A percentile compares a stretch with the other conserved stretches of the same genome.
These are phyloP conservation scores for Quercus dentata DNA, from an alignment of 306 rosid species.

Conservation along the genomic window DNA sequence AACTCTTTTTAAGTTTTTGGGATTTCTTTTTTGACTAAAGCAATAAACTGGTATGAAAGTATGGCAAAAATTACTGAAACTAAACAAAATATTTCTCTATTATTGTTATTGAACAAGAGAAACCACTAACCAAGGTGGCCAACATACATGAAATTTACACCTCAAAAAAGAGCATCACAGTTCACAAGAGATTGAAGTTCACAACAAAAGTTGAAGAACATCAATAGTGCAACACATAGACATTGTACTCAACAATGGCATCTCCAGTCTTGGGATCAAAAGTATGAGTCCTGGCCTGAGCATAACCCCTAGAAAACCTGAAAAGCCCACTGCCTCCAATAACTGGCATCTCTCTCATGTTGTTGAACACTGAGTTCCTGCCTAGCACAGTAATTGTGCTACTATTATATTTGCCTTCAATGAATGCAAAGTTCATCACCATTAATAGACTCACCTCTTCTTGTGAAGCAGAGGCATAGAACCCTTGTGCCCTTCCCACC, in stretches of 20 bases:
- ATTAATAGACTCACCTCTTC: conserved; percentile 6
- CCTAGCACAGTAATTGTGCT: conserved; percentile 16
- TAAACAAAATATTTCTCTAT: too few species aligned
- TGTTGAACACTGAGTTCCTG: not conserved
- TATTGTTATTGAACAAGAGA: too few species aligned
- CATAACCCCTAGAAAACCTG: conserved; percentile 26
- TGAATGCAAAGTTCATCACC: conserved; percentile 16
- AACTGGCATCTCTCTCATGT: conserved; percentile 25
- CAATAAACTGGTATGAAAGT: too few species aligned
- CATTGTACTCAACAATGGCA: conserved; percentile 23
- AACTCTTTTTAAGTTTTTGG: too few species aligned
- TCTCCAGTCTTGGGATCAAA: not conserved
- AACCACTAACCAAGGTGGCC: not conserved
- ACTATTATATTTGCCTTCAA: conserved; percentile 13
- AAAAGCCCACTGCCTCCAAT: conserved; percentile 29
- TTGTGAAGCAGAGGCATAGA: conserved; percentile 11
- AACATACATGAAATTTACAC: not conserved
- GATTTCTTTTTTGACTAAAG: too few species aligned
- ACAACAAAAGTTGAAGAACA: not conserved
- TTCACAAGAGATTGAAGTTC: not conserved
- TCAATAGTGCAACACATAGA: conserved; percentile 9
- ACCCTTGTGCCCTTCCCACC: conserved; percentile 37
- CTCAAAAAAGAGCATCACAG: not conserved
- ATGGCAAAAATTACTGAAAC: too few species aligned
- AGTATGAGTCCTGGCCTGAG: not conserved